Conservation (phyloP, 305 asterid species). For the Ruellia speciosa region DNA sequence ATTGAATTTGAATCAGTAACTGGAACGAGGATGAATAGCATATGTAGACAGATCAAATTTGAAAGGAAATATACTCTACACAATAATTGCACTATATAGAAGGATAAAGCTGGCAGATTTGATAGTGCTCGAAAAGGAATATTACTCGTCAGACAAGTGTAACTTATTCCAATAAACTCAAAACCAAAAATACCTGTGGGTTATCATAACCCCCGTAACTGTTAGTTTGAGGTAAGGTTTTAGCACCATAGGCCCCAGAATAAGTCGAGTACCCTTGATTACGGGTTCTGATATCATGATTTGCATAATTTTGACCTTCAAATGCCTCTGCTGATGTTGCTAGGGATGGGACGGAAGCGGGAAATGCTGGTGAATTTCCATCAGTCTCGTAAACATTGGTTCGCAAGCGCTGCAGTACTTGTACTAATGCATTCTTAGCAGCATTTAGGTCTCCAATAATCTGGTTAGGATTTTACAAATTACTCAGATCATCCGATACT, state of each 20-base stretch:
- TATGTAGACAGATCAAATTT: conserved; percentile 1
- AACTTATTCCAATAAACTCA: not conserved
- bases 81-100: conserved; percentile 9
- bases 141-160: not conserved
- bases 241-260: conserved; percentile 42
- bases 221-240: conserved; percentile 29
- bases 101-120: conserved; percentile 4
- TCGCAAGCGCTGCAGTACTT: conserved; percentile 62
- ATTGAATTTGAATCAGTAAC: conserved; percentile 15
- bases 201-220: conserved; percentile 38
- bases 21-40: conserved; percentile 1
- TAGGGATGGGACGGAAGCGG: conserved; percentile 28
- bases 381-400: conserved; percentile 54
- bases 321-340: conserved; percentile 31
- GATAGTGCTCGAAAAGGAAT: not conserved
- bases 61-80: conserved; percentile 14
- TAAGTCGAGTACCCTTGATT: conserved; percentile 41
- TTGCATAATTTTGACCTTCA: conserved; percentile 41
- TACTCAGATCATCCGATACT: conserved; percentile 14
- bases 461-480: conserved; percentile 30
- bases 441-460: conserved; percentile 63
- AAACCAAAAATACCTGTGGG: conserved; percentile 42
- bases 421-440: conserved; percentile 58
- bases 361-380: conserved; percentile 34
- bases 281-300: conserved; percentile 40